Percentiles rank a stretch among this genome's conserved stretches.
Conservation (phyloP, 1,284 basidiomycete species). For the Filobasidium uniguttulatum region DNA sequence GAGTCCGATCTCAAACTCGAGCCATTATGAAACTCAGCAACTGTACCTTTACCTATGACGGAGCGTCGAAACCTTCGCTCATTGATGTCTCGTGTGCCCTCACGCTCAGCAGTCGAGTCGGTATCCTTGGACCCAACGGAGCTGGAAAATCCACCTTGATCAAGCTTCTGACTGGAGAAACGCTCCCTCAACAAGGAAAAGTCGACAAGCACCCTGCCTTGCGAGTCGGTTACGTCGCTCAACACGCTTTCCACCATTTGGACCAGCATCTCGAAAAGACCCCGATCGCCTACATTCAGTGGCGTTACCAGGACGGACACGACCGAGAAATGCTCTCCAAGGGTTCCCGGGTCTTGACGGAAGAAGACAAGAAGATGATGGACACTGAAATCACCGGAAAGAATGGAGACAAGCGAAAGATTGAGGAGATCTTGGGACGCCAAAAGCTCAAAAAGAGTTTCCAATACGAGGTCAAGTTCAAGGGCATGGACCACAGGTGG, state of each 20-base stretch:
- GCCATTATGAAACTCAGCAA: slow-evolving; percentile 87
- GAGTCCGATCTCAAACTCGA: slow-evolving; percentile 89
- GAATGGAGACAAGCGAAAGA: slow-evolving; percentile 79
- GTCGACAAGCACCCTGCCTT: slow-evolving; percentile 94
- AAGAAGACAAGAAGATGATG: slow-evolving; percentile 67
- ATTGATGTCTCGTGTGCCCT: slow-evolving; percentile 81
- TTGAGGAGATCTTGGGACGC: slow-evolving; percentile 88
- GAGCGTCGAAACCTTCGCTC: slow-evolving; percentile 67
- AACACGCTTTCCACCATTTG: slow-evolving; percentile 94
- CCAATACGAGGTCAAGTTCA: slow-evolving; percentile 96
- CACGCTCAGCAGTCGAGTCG: slow-evolving; percentile 79
- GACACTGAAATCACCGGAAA: slow-evolving; percentile 83
- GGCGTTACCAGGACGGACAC: slow-evolving; percentile 98
- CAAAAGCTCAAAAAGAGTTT: slow-evolving; percentile 95
- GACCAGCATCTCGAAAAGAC: slow-evolving; percentile 90
- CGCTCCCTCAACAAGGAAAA: slow-evolving; percentile 76
- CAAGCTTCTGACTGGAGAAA: slow-evolving; percentile 93
- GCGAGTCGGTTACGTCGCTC: slow-evolving; percentile 93
- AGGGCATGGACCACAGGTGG: slow-evolving; percentile 77
- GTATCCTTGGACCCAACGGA: slow-evolving; percentile 81
- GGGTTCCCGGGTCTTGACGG: slow-evolving; percentile 74
- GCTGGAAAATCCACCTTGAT: slow-evolving; percentile 94
- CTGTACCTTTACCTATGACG: slow-evolving; percentile 93
- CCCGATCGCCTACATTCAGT: slow-evolving; percentile 89
- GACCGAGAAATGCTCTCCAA: slow-evolving; percentile 93